phyloP scores from a whole-genome alignment of 2,329 filamentous ascomycete genomes.

The Xylariaceae sp. region DNA sequence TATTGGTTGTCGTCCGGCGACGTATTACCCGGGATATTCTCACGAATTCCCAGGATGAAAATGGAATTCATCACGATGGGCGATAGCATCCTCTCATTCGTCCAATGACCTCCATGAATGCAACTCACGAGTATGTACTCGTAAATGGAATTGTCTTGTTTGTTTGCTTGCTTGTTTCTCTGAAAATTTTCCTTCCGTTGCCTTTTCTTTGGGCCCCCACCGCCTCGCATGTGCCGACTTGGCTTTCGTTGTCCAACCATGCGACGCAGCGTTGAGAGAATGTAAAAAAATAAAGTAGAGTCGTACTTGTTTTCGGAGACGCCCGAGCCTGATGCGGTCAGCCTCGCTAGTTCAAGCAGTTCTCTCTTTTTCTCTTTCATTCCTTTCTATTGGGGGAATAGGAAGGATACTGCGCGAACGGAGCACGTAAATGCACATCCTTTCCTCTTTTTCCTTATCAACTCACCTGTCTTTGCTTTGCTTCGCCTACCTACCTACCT shows the following conservation, averaged over 20 bases:
- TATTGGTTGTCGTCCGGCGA: not conserved
- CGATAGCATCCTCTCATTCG: constrained; percentile 1
- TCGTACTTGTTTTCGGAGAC: constrained; percentile 15
- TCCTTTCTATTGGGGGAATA: not conserved
- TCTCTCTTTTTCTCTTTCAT: not conserved
- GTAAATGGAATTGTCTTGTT: too few species aligned
- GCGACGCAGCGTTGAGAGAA: constrained; percentile 9
- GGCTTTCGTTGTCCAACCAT: constrained; percentile 4
- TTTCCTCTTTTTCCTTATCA: not conserved
- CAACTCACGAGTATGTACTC: not conserved
- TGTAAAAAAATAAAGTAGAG: not conserved
- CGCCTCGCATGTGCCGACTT: constrained; percentile 8
- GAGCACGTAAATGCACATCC: not conserved
- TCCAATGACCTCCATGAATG: not conserved
- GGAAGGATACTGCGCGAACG: not conserved
- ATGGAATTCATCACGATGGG: not conserved
- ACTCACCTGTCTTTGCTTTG: not conserved
- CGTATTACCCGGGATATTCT: not conserved
- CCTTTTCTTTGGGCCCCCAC: constrained; percentile 7
- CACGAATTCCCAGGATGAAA: not conserved
- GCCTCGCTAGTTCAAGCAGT: constrained; percentile 8
- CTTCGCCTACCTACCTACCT: not conserved
- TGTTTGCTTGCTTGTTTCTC: not conserved
- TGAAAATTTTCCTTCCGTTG: not conserved
- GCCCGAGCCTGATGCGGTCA: constrained; percentile 20